These are phyloP conservation scores for Boeremia lycopersici DNA, from an alignment of 2,329 filamentous ascomycete species.

Conservation along the genomic window DNA sequence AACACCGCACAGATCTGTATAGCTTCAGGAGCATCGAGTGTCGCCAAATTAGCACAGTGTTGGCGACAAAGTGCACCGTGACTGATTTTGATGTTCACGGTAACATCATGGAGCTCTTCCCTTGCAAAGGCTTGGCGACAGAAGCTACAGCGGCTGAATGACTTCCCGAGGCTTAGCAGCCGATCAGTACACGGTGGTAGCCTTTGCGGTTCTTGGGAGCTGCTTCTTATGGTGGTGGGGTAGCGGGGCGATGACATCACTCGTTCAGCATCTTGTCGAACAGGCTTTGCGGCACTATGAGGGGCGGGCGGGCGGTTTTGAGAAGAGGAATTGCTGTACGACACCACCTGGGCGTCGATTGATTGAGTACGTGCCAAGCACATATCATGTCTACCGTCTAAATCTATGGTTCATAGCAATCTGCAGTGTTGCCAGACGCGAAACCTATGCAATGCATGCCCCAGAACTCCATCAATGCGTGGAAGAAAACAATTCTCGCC, in stretches of 20 bases:
- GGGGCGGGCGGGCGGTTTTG: neutral
- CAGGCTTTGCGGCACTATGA: constrained; percentile 5
- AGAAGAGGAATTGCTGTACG: neutral
- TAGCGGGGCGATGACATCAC: constrained; percentile 14
- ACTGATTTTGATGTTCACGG: neutral
- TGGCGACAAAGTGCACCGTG: too few species aligned
- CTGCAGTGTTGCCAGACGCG: constrained; percentile 18
- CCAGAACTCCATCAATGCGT: constrained; percentile 33
- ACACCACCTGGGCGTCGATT: constrained; percentile 11
- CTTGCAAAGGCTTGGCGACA: constrained; percentile 5
- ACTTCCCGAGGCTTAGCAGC: constrained; percentile 6
- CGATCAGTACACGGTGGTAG: constrained; percentile 2
- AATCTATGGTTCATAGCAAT: constrained; percentile 9
- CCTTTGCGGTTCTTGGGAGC: constrained; percentile 8
- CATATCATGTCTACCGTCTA: constrained; percentile 16
- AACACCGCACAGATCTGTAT: too few species aligned
- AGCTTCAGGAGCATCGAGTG: too few species aligned
- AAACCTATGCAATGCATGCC: constrained; percentile 15
- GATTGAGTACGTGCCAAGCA: constrained; percentile 7
- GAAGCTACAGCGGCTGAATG: constrained; percentile 3
- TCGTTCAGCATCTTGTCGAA: constrained; percentile 1
- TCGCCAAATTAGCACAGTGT: too few species aligned
- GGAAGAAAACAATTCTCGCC: neutral
- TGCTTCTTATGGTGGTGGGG: constrained; percentile 2
- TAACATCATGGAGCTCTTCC: neutral